Percentiles rank a stretch among this genome's conserved stretches.
These are phyloP conservation scores for Aspergillus luchuensis DNA, from an alignment of 2,329 filamentous ascomycete species.

Conservation along the genomic window DNA sequence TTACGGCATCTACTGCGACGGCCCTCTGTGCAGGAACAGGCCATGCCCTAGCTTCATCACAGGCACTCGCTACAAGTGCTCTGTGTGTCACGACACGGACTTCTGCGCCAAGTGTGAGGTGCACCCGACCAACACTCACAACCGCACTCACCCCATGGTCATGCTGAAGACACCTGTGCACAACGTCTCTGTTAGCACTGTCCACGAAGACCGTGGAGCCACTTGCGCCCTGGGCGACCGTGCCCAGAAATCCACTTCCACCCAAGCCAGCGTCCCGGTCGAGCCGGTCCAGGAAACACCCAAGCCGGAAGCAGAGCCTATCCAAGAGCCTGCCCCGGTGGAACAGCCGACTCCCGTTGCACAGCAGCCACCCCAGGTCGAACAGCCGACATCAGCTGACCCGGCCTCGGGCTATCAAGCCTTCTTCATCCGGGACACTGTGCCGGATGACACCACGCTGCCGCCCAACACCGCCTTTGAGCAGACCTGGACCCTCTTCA, in stretches of 20 bases:
- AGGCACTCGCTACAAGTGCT: slow-evolving; percentile 93
- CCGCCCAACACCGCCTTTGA: slow-evolving; percentile 73
- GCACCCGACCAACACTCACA: slow-evolving; percentile 79
- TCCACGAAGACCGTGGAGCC: slow-evolving; percentile 70
- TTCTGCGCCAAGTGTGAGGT: slow-evolving; percentile 96
- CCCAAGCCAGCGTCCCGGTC: slow-evolving; percentile 56
- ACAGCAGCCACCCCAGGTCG: slow-evolving; percentile 29
- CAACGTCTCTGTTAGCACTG: slow-evolving; percentile 81
- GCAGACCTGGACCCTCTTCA: slow-evolving; percentile 89
- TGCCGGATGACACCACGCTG: slow-evolving; percentile 75
- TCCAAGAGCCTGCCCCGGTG: slow-evolving; percentile 41
- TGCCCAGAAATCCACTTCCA: slow-evolving; percentile 38
- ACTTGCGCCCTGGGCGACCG: slow-evolving; percentile 75
- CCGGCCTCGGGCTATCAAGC: slow-evolving; percentile 51
- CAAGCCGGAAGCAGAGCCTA: background rate
- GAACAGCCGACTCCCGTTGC: slow-evolving; percentile 36
- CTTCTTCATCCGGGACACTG: slow-evolving; percentile 74
- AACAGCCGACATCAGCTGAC: slow-evolving; percentile 38
- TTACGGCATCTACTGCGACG: slow-evolving; percentile 89
- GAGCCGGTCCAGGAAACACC: slow-evolving; percentile 12
- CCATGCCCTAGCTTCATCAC: slow-evolving; percentile 61
- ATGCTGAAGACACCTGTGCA: slow-evolving; percentile 95
- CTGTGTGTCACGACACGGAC: slow-evolving; percentile 90
- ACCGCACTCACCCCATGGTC: slow-evolving; percentile 93
- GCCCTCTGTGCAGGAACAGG: slow-evolving; percentile 73